These are phyloP conservation scores for Silene noctiflora DNA, from an alignment of 179 eudicot species.

Conservation along the genomic window DNA sequence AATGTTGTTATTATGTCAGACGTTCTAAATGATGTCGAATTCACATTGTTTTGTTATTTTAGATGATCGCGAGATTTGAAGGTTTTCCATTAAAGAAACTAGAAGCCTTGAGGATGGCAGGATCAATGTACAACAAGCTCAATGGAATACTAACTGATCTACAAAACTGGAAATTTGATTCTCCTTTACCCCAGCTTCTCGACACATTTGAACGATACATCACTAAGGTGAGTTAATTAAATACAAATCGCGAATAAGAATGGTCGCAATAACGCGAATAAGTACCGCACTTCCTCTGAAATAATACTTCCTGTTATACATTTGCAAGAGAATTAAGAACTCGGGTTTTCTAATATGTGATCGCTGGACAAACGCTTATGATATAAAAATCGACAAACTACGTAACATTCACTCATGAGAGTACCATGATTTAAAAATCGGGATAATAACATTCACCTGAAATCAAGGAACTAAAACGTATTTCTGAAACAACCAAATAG, in stretches of 20 bases:
- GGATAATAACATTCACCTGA: no score
- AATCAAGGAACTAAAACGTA: background rate
- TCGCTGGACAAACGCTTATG: no score
- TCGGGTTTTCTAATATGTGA: no score
- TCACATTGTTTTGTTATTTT: background rate
- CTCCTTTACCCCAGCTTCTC: constrained; percentile 58
- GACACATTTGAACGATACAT: constrained; percentile 80
- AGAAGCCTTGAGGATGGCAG: constrained; percentile 85
- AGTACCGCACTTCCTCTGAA: no score
- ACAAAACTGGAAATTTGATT: constrained; percentile 67
- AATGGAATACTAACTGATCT: constrained; percentile 53
- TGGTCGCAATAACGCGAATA: no score
- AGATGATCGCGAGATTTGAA: constrained; percentile 85
- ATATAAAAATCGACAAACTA: no score
- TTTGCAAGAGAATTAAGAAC: no score
- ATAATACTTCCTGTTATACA: no score
- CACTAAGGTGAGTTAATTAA: constrained; percentile 54
- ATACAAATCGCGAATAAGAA: no score
- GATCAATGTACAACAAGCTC: constrained; percentile 65
- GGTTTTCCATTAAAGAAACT: constrained; percentile 77
- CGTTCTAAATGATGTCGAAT: no score
- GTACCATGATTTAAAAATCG: no score
- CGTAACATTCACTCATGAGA: no score
- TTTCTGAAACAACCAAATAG: background rate
- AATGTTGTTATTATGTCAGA: background rate